phyloP scores from a whole-genome alignment of 2,329 filamentous ascomycete genomes.

The Pseudocercospora fijiensis region DNA sequence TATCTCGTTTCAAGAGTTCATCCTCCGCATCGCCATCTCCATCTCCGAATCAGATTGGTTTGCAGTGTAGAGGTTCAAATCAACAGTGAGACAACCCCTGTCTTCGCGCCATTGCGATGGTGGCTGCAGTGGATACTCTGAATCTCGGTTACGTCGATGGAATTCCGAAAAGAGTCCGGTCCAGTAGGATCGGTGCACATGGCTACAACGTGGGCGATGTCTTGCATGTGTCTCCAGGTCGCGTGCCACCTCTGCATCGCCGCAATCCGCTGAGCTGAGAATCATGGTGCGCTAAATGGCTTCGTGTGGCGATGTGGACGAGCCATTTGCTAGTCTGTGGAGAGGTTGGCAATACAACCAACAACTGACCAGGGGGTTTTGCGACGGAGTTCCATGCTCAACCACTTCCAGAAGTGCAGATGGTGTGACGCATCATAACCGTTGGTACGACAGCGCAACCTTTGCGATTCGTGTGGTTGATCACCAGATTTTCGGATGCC shows the following conservation, averaged over 20 bases:
- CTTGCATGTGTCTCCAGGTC: not conserved
- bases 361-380: not conserved
- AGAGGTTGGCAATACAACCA: constrained; percentile 2
- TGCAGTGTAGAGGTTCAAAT: not conserved
- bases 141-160: constrained; percentile 3
- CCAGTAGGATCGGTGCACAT: constrained; percentile 1
- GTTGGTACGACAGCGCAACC: not conserved
- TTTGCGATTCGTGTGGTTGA: not conserved
- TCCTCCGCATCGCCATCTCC: not conserved
- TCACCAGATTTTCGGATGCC: not conserved
- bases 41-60: not conserved
- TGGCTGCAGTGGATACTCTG: not conserved
- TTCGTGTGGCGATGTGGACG: not conserved
- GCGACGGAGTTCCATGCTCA: not conserved
- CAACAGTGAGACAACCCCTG: not conserved
- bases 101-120: not conserved
- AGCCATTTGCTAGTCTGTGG: not conserved
- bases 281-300: not conserved
- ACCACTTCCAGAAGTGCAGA: not conserved
- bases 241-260: not conserved
- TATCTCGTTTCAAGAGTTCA: not conserved
- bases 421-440: not conserved
- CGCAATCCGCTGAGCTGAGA: not conserved
- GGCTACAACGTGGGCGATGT: constrained; percentile 2
- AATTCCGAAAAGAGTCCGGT: not conserved